Evolutionary conservation across 148 eudicot species (phyloP), one percentile per base, ranked within the genome.

Genomic region (Gaultheria prostrata): DNA sequence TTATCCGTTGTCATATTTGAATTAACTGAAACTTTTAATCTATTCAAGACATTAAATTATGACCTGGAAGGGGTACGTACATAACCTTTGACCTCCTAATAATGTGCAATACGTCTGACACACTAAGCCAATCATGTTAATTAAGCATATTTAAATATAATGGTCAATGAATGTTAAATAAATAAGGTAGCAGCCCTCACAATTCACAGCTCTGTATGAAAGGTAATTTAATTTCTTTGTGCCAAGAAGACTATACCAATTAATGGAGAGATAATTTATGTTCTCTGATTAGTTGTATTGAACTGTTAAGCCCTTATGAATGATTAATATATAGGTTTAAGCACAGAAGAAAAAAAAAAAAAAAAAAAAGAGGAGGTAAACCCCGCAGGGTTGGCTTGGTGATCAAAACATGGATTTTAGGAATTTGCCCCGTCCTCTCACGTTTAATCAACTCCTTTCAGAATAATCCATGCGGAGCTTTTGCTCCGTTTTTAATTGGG

Each of bases 161-260:
- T 30, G 15, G 83, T 81, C 83, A 48, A 65, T 81, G 76, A 45
- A 30, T 67, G 76, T 48, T 28, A 32, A 81, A 48, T 48, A 49
- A 81, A 48, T 26, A 69, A 13, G 9, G 59, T 8, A 45, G 54
- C 74, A 80, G 54, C 73, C 54, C 73, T 61, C 32, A 80, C 82
- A 43, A 80, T 21, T 80, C 82, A 80, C 82, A 80, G 53, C 53
- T 59, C 45, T 61, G 63, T 39, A 39, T 17, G 8, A 59, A 43
- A 6, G n/a, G 67, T 65, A 11, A 65, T 51, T 77, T 50, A 77
- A 77, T 50, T 13, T 50, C 20, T 24, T 77, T 50, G 59, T 26
- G 20, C 61, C 17, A 49, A 18, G 79, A 49, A 18, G 79, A 51
- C 59, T 51, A 15, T 10, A 24, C 45, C 21, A 43, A n/a, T n/a